Conservation (phyloP, 805 yeast species). For the Starmerella vaccinii region DNA sequence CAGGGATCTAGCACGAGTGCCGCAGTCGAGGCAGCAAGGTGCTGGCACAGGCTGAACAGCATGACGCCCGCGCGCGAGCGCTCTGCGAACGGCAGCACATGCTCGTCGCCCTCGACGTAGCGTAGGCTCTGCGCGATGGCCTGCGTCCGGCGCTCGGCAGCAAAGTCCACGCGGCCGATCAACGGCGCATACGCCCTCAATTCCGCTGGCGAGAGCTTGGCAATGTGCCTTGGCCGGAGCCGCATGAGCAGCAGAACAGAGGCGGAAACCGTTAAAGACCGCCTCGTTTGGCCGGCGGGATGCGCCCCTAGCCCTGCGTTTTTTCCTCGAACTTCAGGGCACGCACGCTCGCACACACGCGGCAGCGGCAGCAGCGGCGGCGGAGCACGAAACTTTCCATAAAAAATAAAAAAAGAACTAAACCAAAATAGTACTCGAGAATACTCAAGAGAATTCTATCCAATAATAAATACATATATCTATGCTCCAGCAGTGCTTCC, state of each 20-base stretch:
- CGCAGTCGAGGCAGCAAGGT: slow-evolving; percentile 1
- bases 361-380: no score
- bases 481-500: no score
- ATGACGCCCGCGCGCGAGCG: slow-evolving; percentile 18
- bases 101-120: slow-evolving; percentile 21
- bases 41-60: slow-evolving; percentile 15
- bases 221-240: slow-evolving; percentile 14
- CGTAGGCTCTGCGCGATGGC: slow-evolving; percentile 12
- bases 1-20: slow-evolving; percentile 11
- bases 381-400: no score
- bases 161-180: slow-evolving; percentile 2
- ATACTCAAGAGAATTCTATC: no score
- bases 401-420: no score
- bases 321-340: no score
- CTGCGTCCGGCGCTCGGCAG: background rate
- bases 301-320: background rate
- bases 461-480: no score
- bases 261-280: background rate
- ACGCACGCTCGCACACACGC: no score
- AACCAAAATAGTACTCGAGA: no score
- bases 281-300: background rate
- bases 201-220: slow-evolving; percentile 15
- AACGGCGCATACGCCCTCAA: slow-evolving; percentile 10
- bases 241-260: slow-evolving; percentile 10
- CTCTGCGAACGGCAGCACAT: slow-evolving; percentile 23